Percentiles rank a stretch among this genome's conserved stretches.
These are phyloP conservation scores for Durio zibethinus DNA, from an alignment of 345 rosid genomes.

Conservation along the genomic window DNA sequence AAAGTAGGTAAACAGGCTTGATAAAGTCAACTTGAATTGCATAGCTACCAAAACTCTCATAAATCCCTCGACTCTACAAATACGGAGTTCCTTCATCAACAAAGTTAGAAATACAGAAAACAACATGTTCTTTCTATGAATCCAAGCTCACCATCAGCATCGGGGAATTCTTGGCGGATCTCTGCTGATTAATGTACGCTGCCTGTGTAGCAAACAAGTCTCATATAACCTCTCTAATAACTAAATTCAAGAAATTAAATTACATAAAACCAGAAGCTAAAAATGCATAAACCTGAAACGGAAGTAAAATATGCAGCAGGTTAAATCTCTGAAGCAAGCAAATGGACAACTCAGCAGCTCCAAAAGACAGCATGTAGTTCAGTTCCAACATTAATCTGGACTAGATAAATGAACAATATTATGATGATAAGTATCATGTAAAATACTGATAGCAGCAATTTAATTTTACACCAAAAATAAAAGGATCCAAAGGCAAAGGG, in stretches of 20 bases:
- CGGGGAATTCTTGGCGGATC: conserved; percentile 34
- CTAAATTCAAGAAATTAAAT: neutral
- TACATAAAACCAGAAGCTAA: conserved; percentile 8
- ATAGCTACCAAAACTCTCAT: neutral
- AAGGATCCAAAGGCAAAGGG: neutral
- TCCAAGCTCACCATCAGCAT: conserved; percentile 71
- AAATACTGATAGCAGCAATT: neutral
- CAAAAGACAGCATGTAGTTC: conserved; percentile 88
- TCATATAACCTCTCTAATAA: conserved; percentile 16
- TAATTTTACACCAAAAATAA: neutral
- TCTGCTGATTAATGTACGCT: conserved; percentile 56
- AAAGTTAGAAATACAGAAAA: neutral
- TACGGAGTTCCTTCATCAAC: neutral
- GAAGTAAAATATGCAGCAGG: conserved; percentile 69
- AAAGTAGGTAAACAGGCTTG: neutral
- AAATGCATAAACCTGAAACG: conserved; percentile 61
- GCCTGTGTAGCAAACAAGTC: conserved; percentile 48
- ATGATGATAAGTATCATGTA: conserved; percentile 18
- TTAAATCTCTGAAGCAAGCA: conserved; percentile 70
- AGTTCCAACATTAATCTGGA: conserved; percentile 77
- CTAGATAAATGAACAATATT: conserved; percentile 44
- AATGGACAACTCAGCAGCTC: conserved; percentile 81
- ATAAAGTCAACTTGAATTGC: conserved; percentile 2
- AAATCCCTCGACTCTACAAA: neutral
- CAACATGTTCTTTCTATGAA: neutral